phyloP scores from a whole-genome alignment of 139 green algal genomes.

The Raphidocelis subcapitata region DNA sequence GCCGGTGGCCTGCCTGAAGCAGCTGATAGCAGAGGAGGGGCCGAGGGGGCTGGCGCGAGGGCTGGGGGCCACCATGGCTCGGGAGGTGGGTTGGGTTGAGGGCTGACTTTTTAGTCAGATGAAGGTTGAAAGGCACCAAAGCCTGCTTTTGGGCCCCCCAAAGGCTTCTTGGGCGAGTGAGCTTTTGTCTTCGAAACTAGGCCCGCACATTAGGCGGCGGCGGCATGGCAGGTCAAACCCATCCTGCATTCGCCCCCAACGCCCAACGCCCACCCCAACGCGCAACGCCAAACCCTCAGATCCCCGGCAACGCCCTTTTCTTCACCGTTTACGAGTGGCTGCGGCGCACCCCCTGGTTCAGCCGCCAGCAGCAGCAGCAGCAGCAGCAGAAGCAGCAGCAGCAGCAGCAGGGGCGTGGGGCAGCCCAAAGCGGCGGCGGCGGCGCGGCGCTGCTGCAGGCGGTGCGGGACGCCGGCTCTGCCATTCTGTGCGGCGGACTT shows the following conservation, averaged over 20 bases:
- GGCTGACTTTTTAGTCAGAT: too few species aligned
- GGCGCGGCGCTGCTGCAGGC: conserved; percentile 3
- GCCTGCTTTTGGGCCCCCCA: too few species aligned
- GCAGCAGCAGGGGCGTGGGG: neutral
- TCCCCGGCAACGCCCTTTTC: conserved; percentile 75
- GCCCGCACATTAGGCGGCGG: too few species aligned
- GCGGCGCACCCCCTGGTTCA: neutral
- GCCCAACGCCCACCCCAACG: too few species aligned
- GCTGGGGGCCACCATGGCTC: conserved; percentile 58
- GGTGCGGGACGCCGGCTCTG: conserved; percentile 43
- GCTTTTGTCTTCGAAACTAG: too few species aligned
- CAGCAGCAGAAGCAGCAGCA: conserved; percentile 11
- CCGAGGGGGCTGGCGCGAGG: conserved; percentile 58
- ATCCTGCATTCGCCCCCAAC: too few species aligned
- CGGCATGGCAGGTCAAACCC: too few species aligned
- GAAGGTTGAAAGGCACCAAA: too few species aligned
- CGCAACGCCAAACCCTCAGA: too few species aligned
- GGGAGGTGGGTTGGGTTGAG: conserved; percentile 44
- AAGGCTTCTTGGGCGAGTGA: too few species aligned
- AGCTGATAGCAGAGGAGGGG: conserved; percentile 53
- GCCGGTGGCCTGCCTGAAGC: conserved; percentile 49
- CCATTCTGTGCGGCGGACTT: conserved; percentile 63
- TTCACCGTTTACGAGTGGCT: conserved; percentile 70
- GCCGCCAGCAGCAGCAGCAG: conserved; percentile 5
- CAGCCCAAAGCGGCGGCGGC: too few species aligned